Conservation (phyloP, 1,139 yeast species). For the Candida sanyaensis region DNA sequence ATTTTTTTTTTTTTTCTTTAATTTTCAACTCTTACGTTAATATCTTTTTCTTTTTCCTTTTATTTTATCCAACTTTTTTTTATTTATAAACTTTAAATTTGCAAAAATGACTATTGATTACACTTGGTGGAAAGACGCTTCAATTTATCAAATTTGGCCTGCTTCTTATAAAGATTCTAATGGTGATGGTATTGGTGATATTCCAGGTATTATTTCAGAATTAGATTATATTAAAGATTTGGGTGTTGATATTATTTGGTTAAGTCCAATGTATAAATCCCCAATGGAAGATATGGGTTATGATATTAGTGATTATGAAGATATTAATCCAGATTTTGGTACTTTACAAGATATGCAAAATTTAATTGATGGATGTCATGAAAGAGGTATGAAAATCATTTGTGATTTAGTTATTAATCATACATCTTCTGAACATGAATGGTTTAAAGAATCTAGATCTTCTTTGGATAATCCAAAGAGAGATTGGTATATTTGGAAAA, state of each 20-base stretch:
- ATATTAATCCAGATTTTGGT: conserved; percentile 54
- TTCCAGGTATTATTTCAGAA: conserved; percentile 52
- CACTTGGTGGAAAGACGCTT: conserved; percentile 60
- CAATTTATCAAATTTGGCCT: conserved; percentile 60
- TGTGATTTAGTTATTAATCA: conserved; percentile 63
- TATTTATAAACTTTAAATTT: not conserved
- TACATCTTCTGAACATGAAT: conserved; percentile 54
- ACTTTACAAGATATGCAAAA: conserved; percentile 52
- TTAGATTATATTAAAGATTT: conserved; percentile 53
- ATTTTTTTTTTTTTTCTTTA: too few relatives aligned
- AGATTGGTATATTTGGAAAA: conserved; percentile 64
- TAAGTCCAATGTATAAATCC: conserved; percentile 58
- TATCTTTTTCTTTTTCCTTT: not conserved
- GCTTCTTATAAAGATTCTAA: conserved; percentile 59
- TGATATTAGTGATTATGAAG: conserved; percentile 56
- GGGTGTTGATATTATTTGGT: conserved; percentile 58
- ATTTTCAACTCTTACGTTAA: not conserved
- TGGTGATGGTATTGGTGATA: conserved; percentile 60
- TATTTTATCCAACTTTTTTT: not conserved
- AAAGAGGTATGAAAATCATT: conserved; percentile 51
- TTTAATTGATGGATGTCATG: conserved; percentile 48
- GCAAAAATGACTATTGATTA: conserved; percentile 15
- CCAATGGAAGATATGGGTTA: conserved; percentile 69
- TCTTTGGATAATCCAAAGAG: conserved; percentile 55
- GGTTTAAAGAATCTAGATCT: conserved; percentile 59